A percentile compares a stretch with the other conserved stretches of the same genome.
Conservation (phyloP, 768 basidiomycete genomes). For the Hemileccinum rubropunctum region DNA sequence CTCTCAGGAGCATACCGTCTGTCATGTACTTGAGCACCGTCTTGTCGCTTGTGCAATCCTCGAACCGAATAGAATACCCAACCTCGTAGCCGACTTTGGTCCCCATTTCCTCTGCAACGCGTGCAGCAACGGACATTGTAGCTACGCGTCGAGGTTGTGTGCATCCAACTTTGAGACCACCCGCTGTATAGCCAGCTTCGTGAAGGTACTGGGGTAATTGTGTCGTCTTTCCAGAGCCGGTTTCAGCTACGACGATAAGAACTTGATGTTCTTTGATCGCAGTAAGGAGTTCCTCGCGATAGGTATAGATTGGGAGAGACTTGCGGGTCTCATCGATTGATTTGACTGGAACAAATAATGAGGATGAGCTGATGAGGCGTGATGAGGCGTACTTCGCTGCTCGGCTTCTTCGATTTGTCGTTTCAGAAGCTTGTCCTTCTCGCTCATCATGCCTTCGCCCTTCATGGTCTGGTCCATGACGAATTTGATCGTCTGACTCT, state of each 20-base stretch:
- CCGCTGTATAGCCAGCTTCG: constrained; percentile 91
- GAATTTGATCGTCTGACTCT: constrained; percentile 94
- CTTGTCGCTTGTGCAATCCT: constrained; percentile 99
- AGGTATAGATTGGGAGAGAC: constrained; percentile 87
- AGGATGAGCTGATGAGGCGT: neutral
- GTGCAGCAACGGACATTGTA: constrained; percentile 98
- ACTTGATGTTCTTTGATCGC: constrained; percentile 92
- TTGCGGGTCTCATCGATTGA: constrained; percentile 93
- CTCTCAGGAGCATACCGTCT: constrained; percentile 95
- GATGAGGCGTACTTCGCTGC: constrained; percentile 64
- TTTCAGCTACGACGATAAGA: constrained; percentile 96
- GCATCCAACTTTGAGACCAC: constrained; percentile 82
- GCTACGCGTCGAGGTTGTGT: constrained; percentile 98
- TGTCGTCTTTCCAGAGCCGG: constrained; percentile 98
- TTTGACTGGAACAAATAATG: constrained; percentile 49
- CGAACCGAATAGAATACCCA: constrained; percentile 99
- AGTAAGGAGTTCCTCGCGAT: constrained; percentile 82
- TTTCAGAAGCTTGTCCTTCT: constrained; percentile 82
- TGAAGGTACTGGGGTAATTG: constrained; percentile 98
- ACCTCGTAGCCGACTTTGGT: constrained; percentile 97
- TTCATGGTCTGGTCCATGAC: constrained; percentile 79
- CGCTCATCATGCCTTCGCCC: constrained; percentile 67
- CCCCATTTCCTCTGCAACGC: constrained; percentile 99
- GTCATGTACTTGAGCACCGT: constrained; percentile 99
- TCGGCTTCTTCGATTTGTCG: constrained; percentile 91